These are phyloP conservation scores for Fusarium nygamai DNA, from an alignment of 2,329 filamentous ascomycete genomes.

Conservation along the genomic window DNA sequence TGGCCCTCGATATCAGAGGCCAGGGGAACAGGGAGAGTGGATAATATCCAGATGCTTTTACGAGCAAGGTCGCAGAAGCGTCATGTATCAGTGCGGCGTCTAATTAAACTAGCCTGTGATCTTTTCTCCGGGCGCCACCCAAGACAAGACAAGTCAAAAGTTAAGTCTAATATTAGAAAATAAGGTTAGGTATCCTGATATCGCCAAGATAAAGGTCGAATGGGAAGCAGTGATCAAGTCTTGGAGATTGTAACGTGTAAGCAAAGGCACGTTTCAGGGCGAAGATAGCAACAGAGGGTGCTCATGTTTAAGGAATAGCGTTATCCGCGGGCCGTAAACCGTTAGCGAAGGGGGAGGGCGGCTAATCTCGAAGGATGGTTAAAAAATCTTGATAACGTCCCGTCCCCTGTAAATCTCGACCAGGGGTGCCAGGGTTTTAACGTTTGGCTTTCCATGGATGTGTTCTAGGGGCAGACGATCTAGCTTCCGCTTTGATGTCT, in stretches of 20 bases:
- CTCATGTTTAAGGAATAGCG: background rate
- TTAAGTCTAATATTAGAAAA: slow-evolving; percentile 25
- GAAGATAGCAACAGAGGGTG: background rate
- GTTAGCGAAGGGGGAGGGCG: slow-evolving; percentile 7
- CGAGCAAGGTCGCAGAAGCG: slow-evolving; percentile 19
- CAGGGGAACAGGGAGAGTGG: background rate
- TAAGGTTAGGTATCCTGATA: slow-evolving; percentile 14
- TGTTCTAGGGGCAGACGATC: background rate
- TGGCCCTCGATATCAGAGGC: background rate
- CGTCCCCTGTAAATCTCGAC: background rate
- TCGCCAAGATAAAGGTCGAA: background rate
- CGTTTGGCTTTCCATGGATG: background rate
- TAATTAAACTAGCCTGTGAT: background rate
- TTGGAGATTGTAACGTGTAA: background rate
- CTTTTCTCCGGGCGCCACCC: background rate
- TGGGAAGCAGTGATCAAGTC: background rate
- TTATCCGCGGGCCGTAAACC: slow-evolving; percentile 14
- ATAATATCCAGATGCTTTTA: background rate
- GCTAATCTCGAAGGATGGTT: background rate
- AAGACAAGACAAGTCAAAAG: background rate
- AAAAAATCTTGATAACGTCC: slow-evolving; percentile 10
- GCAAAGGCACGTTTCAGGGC: slow-evolving; percentile 6
- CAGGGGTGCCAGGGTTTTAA: slow-evolving; percentile 1
- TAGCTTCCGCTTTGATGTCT: slow-evolving; percentile 22
- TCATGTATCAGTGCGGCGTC: slow-evolving; percentile 29